Evolutionary conservation across 164 flowering plant genomes (phyloP), one percentile per base, ranked within the genome.

Genomic region (Chloranthus sessilifolius): DNA sequence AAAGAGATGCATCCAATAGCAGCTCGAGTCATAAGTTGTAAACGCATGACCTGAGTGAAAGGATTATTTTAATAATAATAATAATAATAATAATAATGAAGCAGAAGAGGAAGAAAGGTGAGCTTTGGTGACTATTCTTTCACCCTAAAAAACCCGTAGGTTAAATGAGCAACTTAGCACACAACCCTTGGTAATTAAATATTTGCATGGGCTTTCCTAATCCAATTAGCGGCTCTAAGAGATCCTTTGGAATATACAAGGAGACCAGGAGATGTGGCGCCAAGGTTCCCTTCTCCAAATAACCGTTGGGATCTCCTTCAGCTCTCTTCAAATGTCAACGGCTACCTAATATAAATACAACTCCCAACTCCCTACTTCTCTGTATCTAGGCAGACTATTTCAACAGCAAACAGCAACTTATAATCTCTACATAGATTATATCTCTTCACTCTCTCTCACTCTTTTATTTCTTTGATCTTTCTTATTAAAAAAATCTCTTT

Each of bases 281-380:
- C 51, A 0, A n/a, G 20, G 5, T 20, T 47, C 35, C 36, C 19
- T 19, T 47, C 20, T 8, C 24, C 5, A 5, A 28, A 5, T 22
- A 9, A 16, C 36, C 24, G 23, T 47, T 47, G 31, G 33, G n/a
- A 25, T 24, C 47, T 43, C 35, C 19, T 53, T 14, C 1, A 12
- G 22, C 25, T 25, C 25, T 25, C n/a, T 27, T 39, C 44, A 7
- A 38, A 25, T 52, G 55, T 52, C 55, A 52, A 52, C 55, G 44
- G 4, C 34, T 39, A 27, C 44, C 33, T 39, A 38, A 4, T 52
- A 52, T 52, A 52, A 52, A 52, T 39, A 52, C 23, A 26, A 15
- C 21, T 3, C 55, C 5, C 31, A 3, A 2, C 34, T 26, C 26
- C 16, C 17, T 8, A 14, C 17, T 17, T 5, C 7, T 14, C 11